A percentile compares a stretch with the other conserved stretches of the same genome.
Conservation (phyloP, 176 grass and related monocot genomes). For the Luzula sylvatica region DNA sequence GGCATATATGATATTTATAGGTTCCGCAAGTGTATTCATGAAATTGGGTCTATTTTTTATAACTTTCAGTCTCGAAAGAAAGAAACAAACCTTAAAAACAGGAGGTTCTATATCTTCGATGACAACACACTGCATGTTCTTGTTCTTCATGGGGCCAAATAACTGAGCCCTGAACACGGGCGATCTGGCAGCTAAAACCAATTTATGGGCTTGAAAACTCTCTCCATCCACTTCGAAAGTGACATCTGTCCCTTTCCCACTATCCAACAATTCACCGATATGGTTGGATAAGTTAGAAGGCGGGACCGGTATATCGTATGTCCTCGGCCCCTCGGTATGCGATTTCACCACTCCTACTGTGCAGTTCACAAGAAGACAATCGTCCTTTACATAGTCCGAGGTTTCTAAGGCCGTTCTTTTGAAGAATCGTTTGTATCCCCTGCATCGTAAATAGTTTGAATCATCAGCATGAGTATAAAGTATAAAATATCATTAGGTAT, state of each 20-base stretch:
- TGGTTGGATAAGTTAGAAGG: conserved; percentile 67
- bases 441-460: conserved; percentile 19
- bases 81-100: conserved; percentile 73
- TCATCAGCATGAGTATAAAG: neutral
- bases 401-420: conserved; percentile 70
- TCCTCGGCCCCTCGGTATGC: conserved; percentile 73
- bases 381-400: conserved; percentile 98
- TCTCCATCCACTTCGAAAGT: conserved; percentile 77
- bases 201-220: conserved; percentile 69
- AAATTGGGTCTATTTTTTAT: too few species aligned
- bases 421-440: conserved; percentile 96
- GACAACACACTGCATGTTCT: conserved; percentile 63
- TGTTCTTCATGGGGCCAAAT: conserved; percentile 96
- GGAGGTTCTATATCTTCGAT: conserved; percentile 88
- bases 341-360: conserved; percentile 91
- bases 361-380: conserved; percentile 89
- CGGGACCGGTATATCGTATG: conserved; percentile 70
- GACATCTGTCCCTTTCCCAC: conserved; percentile 59
- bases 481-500: too few species aligned
- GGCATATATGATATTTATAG: too few species aligned
- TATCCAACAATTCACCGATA: conserved; percentile 57
- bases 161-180: conserved; percentile 96
- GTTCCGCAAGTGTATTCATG: too few species aligned
- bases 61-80: too few species aligned
- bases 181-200: conserved; percentile 73